phyloP scores from a whole-genome alignment of 202 grass and related monocot genomes.

The Cymbopogon flexuosus region DNA sequence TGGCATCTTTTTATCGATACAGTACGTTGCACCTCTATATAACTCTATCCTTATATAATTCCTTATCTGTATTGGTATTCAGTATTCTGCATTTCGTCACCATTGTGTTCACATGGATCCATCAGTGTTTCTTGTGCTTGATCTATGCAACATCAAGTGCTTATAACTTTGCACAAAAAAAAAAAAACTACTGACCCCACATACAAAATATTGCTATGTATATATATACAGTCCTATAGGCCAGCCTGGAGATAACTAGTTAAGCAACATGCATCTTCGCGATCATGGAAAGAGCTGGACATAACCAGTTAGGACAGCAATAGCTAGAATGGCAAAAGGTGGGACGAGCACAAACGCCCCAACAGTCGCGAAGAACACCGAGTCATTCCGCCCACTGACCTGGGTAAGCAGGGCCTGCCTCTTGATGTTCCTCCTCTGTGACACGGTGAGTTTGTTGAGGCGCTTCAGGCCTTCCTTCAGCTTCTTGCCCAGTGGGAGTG shows the following conservation, averaged over 20 bases:
- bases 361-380: conserved; percentile 69
- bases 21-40: background rate
- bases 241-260: conserved; percentile 18
- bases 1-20: background rate
- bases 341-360: conserved; percentile 71
- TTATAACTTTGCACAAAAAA: conserved; percentile 12
- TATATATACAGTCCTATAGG: conserved; percentile 17
- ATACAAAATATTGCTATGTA: conserved; percentile 24
- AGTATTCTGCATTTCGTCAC: background rate
- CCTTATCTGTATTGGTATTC: background rate
- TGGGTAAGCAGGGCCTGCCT: conserved; percentile 69
- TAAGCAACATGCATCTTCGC: background rate
- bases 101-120: background rate
- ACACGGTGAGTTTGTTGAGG: conserved; percentile 52
- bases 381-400: conserved; percentile 64
- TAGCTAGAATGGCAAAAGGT: conserved; percentile 60
- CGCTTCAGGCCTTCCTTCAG: conserved; percentile 63
- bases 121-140: background rate
- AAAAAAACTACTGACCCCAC: conserved; percentile 9
- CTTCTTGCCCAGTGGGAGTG: conserved; percentile 63
- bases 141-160: background rate
- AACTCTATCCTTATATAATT: background rate
- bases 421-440: conserved; percentile 86
- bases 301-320: conserved; percentile 71
- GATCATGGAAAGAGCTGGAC: conserved; percentile 72